These are phyloP conservation scores for Wickerhamomyces sydowiorum DNA, from an alignment of 805 yeast genomes.

Conservation along the genomic window DNA sequence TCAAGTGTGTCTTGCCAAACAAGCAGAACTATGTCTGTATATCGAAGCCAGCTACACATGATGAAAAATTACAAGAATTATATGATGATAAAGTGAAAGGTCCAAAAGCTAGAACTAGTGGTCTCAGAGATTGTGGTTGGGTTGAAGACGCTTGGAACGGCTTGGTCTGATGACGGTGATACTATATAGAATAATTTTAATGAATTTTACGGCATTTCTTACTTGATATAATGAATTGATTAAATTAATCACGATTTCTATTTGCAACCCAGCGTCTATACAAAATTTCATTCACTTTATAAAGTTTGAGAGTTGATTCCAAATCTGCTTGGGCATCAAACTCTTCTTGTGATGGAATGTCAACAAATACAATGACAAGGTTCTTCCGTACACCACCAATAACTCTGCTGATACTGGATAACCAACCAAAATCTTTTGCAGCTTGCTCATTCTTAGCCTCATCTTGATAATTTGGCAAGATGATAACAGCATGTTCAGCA, in stretches of 20 bases:
- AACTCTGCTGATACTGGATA: slow-evolving; percentile 69
- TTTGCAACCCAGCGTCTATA: slow-evolving; percentile 85
- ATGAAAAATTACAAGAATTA: slow-evolving; percentile 27
- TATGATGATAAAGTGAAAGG: slow-evolving; percentile 43
- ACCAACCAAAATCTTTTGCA: slow-evolving; percentile 48
- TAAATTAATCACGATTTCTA: slow-evolving; percentile 62
- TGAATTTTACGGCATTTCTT: neutral
- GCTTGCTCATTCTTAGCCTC: slow-evolving; percentile 22
- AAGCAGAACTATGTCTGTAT: slow-evolving; percentile 67
- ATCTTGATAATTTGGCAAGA: slow-evolving; percentile 35
- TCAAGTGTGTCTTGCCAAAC: slow-evolving; percentile 74
- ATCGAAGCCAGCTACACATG: slow-evolving; percentile 63
- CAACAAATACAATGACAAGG: slow-evolving; percentile 63
- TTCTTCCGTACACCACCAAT: slow-evolving; percentile 83
- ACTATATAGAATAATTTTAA: neutral
- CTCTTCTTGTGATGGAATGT: slow-evolving; percentile 37
- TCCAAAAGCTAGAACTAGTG: slow-evolving; percentile 39
- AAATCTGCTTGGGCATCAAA: slow-evolving; percentile 23
- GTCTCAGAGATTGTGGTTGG: slow-evolving; percentile 80
- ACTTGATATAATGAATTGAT: neutral
- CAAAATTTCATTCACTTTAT: slow-evolving; percentile 57
- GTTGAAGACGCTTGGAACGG: slow-evolving; percentile 70
- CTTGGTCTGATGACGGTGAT: slow-evolving; percentile 23
- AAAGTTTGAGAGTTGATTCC: slow-evolving; percentile 32
- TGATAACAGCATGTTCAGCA: slow-evolving; percentile 74